Evolutionary conservation across 2,329 filamentous ascomycete species (phyloP), one percentile per base, ranked within the genome.

Genomic region (Colletotrichum cereale): DNA sequence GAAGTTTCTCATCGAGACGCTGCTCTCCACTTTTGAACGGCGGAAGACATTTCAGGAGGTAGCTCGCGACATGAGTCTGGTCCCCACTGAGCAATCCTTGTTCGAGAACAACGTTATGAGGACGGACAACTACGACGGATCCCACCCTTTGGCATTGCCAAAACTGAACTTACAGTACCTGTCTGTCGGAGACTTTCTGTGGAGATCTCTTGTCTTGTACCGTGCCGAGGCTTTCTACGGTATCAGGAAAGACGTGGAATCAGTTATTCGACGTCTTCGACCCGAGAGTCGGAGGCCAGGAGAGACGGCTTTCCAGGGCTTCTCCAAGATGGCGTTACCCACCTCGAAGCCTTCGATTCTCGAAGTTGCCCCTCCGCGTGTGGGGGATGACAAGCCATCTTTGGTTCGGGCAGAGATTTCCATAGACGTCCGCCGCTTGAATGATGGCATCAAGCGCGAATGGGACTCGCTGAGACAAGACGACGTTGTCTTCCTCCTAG

Each of bases 151-250:
- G 69, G 94, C 96, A 3, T 90, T 99, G 53, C 96, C 96, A 3
- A 99, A 99, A 80, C 83, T 98, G 56, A 99, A 98, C 76, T 85
- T 99, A 36, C 96, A 99, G 78, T 99, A 99, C 81, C 86, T 99
- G 18, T 97, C 95, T 3, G 90, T 97, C 62, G 95, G 95, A 3
- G 96, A 99, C 80, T 99, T 99, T 76, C 84, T 99, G n/a, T 99
- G 95, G 95, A 90, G 97, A 73, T 95, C 96, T 0, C 92, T 98
- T 77, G 87, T 97, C 18, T 85, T 99, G 11, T 96, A 97, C 79
- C 91, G 96, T 50, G 93, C 92, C 70, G 96, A 99, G 80, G 89
- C 96, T 0, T 98, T 98, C 79, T 98, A 97, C 80, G 93, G 94
- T 72, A 96, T 99, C 71, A 90, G 95, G 56, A 96, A 95, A 77